These are phyloP conservation scores for Salix arbutifolia DNA, from an alignment of 345 rosid species.

Conservation along the genomic window DNA sequence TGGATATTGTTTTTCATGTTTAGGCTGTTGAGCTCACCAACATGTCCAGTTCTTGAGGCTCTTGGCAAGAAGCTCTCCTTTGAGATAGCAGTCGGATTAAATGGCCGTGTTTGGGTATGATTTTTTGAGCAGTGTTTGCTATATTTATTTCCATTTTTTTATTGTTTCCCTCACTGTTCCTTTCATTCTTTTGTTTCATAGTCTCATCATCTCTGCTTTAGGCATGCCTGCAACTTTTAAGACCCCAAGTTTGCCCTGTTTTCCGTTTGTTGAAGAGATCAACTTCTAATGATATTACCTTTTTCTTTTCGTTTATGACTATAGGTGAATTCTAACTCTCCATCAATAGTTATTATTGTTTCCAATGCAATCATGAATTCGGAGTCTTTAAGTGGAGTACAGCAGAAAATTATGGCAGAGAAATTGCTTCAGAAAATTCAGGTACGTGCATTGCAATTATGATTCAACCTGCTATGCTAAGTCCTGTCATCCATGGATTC, in stretches of 20 bases:
- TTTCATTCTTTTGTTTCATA: neutral
- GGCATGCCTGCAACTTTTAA: neutral
- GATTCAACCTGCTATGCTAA: neutral
- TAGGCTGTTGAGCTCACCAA: constrained; percentile 70
- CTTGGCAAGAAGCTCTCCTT: constrained; percentile 75
- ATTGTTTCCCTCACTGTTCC: no score
- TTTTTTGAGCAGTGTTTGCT: neutral
- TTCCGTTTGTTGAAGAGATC: neutral
- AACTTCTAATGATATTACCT: neutral
- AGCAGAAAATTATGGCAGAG: constrained; percentile 74
- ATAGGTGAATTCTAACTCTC: constrained; percentile 57
- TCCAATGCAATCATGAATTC: constrained; percentile 70
- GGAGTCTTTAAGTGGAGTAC: constrained; percentile 53
- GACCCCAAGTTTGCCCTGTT: neutral
- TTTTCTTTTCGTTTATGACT: neutral
- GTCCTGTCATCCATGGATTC: neutral
- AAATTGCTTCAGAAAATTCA: constrained; percentile 59
- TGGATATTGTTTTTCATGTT: constrained; percentile 2
- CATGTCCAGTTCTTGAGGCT: constrained; percentile 72
- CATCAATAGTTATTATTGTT: constrained; percentile 52
- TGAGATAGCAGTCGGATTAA: constrained; percentile 76
- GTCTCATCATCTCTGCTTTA: neutral
- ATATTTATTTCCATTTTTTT: neutral
- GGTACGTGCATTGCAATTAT: neutral
- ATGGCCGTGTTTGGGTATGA: constrained; percentile 76